Evolutionary conservation across 352 stramenopile genomes (phyloP).

Genomic region (Pythium periplocum): DNA sequence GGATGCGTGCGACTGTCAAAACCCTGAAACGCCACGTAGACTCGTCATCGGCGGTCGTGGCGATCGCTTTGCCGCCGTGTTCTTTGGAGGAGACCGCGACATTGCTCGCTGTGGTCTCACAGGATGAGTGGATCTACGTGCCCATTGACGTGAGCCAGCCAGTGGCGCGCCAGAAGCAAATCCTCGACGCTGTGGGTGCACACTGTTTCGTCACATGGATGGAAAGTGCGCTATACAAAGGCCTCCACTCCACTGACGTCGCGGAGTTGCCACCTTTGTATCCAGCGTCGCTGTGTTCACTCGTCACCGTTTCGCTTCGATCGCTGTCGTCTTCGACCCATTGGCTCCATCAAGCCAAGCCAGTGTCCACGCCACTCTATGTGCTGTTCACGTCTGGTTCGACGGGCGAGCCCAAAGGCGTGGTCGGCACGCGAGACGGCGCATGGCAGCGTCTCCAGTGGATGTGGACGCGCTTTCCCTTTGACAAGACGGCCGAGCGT

Average conservation of each 20-base stretch:
- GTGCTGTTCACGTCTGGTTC: constrained; percentile 59
- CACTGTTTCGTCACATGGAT: constrained; percentile 28
- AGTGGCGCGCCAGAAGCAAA: constrained; percentile 19
- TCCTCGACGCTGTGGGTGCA: constrained; percentile 20
- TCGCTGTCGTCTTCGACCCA: background rate
- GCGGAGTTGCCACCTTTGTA: background rate
- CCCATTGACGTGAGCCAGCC: constrained; percentile 33
- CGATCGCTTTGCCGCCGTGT: constrained; percentile 34
- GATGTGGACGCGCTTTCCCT: constrained; percentile 41
- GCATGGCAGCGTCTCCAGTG: constrained; percentile 38
- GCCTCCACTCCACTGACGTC: background rate
- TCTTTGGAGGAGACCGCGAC: constrained; percentile 42
- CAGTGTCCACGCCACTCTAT: constrained; percentile 27
- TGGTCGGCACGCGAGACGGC: constrained; percentile 38
- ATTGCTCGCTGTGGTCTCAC: constrained; percentile 28
- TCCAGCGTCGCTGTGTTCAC: background rate
- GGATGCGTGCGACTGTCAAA: no score
- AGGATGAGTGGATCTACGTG: constrained; percentile 35
- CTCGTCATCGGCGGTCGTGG: constrained; percentile 14
- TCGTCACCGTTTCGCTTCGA: background rate
- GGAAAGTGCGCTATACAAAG: background rate
- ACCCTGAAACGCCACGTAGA: no score
- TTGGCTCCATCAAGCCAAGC: background rate
- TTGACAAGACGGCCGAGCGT: constrained; percentile 19
- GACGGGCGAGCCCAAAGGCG: constrained; percentile 33